Percentiles rank a stretch among this genome's conserved stretches.
These are phyloP conservation scores for Chaetomidium leptoderma DNA, from an alignment of 495 filamentous ascomycete genomes.

Conservation along the genomic window DNA sequence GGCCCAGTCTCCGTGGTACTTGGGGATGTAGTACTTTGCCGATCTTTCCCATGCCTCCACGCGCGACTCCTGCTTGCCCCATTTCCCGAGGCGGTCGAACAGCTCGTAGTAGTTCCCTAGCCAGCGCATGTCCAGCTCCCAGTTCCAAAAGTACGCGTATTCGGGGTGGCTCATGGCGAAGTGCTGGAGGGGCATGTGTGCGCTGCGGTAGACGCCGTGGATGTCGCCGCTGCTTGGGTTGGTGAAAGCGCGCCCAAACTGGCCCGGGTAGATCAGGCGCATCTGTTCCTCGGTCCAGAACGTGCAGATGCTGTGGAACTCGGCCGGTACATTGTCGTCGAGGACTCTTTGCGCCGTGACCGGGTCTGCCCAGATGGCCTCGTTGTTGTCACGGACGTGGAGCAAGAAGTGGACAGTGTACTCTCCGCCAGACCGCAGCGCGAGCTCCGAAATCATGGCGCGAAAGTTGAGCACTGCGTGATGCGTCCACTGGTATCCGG, in stretches of 20 bases:
- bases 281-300: constrained; percentile 95
- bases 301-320: constrained; percentile 81
- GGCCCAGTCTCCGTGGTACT: constrained; percentile 79
- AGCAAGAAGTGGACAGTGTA: constrained; percentile 78
- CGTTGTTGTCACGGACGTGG: constrained; percentile 64
- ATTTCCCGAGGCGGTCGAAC: constrained; percentile 67
- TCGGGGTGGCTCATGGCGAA: constrained; percentile 87
- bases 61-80: constrained; percentile 75
- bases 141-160: constrained; percentile 95
- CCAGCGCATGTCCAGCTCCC: constrained; percentile 95
- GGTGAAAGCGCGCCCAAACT: constrained; percentile 63
- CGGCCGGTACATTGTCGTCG: constrained; percentile 68
- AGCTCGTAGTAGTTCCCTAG: constrained; percentile 92
- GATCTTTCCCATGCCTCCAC: constrained; percentile 88
- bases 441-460: constrained; percentile 72
- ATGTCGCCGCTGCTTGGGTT: constrained; percentile 59
- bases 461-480: constrained; percentile 70
- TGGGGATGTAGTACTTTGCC: constrained; percentile 83
- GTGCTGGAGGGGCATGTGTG: constrained; percentile 86
- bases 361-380: constrained; percentile 60
- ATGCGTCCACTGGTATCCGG: constrained; percentile 62
- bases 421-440: constrained; percentile 69
- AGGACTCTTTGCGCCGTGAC: constrained; percentile 55
- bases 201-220: constrained; percentile 85
- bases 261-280: constrained; percentile 73